Evolutionary conservation across 805 yeast species (phyloP), one percentile per base, ranked within the genome.

Genomic region (Wickerhamiella parazyma): DNA sequence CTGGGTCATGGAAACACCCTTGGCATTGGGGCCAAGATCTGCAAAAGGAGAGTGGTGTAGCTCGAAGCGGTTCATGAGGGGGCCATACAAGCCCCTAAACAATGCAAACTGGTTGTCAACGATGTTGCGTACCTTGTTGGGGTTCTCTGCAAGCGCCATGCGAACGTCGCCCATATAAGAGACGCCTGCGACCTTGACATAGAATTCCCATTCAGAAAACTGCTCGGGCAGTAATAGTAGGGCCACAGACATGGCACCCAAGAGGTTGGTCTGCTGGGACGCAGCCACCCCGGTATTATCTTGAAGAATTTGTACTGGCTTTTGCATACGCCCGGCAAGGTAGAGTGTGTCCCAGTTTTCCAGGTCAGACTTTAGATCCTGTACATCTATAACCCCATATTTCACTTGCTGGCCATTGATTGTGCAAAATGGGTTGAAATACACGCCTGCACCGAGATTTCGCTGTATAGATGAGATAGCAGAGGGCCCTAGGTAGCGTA

Each of bases 121-220:
- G 48, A 91, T 91, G 58, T 91, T 91, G 39, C 68, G 66, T 33
- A 87, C 82, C 60, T 91, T 91, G 53, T 78, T 70, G 4, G 96
- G 95, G 58, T 91, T 83, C 60, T 91, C 98, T 1, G 95, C 97
- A 22, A 87, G 65, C 35, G 70, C 66, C 72, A 85, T 78, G 52
- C 98, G 73, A 22, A 86, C 79, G 59, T 91, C 98, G 16, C 98
- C 98, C 59, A 76, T 64, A 57, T 91, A 91, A 17, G 95, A 83
- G 14, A 91, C 62, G 11, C 75, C 73, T 0, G 96, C 79, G 37
- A 91, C 80, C 49, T 76, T 77, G 55, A 73, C 75, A 63, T 78
- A 91, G 28, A 91, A 70, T 31, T 78, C 73, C n/a, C 63, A 59
- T 49, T 78, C 85, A 40, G 73, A 68, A 52, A 81, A 73, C 17